Evolutionary conservation across 202 grass and related monocot species (phyloP).

Genomic region (Elaeis oleifera): DNA sequence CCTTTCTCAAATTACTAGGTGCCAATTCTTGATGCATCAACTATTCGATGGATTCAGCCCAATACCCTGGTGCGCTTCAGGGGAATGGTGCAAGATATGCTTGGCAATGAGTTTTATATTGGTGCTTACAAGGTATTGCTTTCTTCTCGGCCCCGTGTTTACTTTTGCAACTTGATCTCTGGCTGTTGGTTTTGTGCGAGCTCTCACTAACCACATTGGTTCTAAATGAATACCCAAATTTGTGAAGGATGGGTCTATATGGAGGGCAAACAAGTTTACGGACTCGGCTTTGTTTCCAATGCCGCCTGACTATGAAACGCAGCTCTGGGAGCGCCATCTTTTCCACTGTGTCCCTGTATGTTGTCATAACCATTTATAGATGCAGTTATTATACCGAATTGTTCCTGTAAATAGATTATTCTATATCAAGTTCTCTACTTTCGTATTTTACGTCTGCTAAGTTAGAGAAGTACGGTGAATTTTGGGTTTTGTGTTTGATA

Average conservation of each 20-base stretch:
- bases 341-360: slow-evolving; percentile 79
- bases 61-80: slow-evolving; percentile 75
- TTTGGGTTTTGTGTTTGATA: too few species aligned
- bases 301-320: slow-evolving; percentile 50
- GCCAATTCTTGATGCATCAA: slow-evolving; percentile 60
- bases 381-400: too few species aligned
- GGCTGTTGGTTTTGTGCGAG: background rate
- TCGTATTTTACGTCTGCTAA: too few species aligned
- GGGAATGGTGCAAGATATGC: slow-evolving; percentile 97
- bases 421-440: too few species aligned
- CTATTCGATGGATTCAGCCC: slow-evolving; percentile 55
- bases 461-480: too few species aligned
- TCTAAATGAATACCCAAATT: slow-evolving; percentile 9
- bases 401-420: too few species aligned
- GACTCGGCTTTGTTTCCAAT: slow-evolving; percentile 56
- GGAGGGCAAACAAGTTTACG: slow-evolving; percentile 86
- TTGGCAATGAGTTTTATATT: slow-evolving; percentile 78
- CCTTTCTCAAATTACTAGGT: slow-evolving; percentile 28
- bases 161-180: background rate
- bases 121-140: slow-evolving; percentile 74
- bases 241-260: slow-evolving; percentile 67
- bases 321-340: slow-evolving; percentile 88
- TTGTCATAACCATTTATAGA: background rate
- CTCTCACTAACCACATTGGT: background rate
- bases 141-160: background rate